Evolutionary conservation across 306 rosid genomes (phyloP).

Genomic region (Prunus mongolica): DNA sequence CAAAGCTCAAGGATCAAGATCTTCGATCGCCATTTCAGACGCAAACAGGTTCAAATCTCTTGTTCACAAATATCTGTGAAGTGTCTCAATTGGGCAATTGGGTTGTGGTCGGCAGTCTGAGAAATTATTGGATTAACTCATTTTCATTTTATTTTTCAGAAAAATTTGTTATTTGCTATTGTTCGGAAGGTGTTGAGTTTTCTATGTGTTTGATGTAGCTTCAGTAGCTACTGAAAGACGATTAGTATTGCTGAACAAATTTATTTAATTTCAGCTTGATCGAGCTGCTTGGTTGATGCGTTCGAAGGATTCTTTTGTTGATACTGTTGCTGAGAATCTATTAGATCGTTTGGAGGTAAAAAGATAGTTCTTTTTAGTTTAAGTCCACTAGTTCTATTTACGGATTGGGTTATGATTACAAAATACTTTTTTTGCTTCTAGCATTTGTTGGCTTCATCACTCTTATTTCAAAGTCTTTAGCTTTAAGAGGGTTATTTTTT

Average conservation of each 20-base stretch:
- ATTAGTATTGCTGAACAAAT: background rate
- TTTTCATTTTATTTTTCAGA: background rate
- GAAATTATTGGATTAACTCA: background rate
- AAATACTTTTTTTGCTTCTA: background rate
- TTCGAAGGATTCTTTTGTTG: slow-evolving; percentile 59
- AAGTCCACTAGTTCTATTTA: background rate
- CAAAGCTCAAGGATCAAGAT: slow-evolving; percentile 49
- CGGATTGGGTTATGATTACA: background rate
- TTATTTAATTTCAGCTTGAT: slow-evolving; percentile 54
- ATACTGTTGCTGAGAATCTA: slow-evolving; percentile 67
- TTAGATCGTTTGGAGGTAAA: slow-evolving; percentile 80
- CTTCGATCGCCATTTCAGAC: slow-evolving; percentile 78
- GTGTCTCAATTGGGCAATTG: background rate
- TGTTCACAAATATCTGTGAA: background rate
- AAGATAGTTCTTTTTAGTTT: background rate
- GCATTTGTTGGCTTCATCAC: background rate
- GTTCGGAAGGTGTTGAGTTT: background rate
- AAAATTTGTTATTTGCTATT: background rate
- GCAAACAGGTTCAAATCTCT: slow-evolving; percentile 47
- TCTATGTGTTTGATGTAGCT: background rate
- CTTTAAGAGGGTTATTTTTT: background rate
- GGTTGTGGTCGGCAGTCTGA: background rate
- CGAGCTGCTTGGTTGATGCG: slow-evolving; percentile 93
- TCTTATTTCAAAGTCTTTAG: background rate
- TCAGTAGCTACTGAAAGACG: too few species aligned